phyloP scores from a whole-genome alignment of 257 asterid species.

The Henckelia pumila region DNA sequence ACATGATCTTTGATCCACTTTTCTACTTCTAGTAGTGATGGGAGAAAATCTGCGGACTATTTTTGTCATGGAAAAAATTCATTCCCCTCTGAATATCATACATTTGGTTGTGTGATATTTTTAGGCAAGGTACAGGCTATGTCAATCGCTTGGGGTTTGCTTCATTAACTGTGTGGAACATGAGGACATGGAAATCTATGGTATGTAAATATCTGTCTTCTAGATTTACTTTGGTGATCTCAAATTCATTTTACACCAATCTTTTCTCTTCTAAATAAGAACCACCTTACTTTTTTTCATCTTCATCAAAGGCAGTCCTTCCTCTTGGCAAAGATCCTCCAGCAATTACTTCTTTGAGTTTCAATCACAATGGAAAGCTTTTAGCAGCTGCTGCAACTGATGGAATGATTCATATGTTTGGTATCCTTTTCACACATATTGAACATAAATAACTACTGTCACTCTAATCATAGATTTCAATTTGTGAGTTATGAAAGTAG shows the following conservation, averaged over 20 bases:
- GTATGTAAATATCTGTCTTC: slow-evolving; percentile 49
- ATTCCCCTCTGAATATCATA: not conserved
- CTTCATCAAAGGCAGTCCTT: slow-evolving; percentile 87
- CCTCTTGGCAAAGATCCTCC: slow-evolving; percentile 99
- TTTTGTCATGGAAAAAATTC: not conserved
- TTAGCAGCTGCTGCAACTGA: slow-evolving; percentile 98
- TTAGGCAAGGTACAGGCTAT: slow-evolving; percentile 63
- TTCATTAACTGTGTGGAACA: slow-evolving; percentile 94
- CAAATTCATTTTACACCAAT: slow-evolving; percentile 21
- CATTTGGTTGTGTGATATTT: slow-evolving; percentile 24
- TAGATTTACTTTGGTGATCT: slow-evolving; percentile 26
- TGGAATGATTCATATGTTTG: slow-evolving; percentile 98
- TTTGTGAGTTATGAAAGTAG: slow-evolving; percentile 8
- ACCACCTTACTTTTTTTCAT: slow-evolving; percentile 43
- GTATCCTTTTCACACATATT: slow-evolving; percentile 57
- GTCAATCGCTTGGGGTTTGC: slow-evolving; percentile 73
- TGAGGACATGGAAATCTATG: slow-evolving; percentile 97
- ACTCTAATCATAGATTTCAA: slow-evolving; percentile 3
- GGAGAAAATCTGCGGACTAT: not conserved
- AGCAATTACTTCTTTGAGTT: slow-evolving; percentile 84
- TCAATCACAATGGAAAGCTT: slow-evolving; percentile 96
- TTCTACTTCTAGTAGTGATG: not conserved
- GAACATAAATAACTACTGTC: not conserved
- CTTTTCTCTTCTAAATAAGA: slow-evolving; percentile 25
- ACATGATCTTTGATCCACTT: not conserved